Percentiles rank a stretch among this genome's conserved stretches.
Evolutionary conservation across 106 monocot genomes (phyloP).

Genomic region (Ottelia alismoides): DNA sequence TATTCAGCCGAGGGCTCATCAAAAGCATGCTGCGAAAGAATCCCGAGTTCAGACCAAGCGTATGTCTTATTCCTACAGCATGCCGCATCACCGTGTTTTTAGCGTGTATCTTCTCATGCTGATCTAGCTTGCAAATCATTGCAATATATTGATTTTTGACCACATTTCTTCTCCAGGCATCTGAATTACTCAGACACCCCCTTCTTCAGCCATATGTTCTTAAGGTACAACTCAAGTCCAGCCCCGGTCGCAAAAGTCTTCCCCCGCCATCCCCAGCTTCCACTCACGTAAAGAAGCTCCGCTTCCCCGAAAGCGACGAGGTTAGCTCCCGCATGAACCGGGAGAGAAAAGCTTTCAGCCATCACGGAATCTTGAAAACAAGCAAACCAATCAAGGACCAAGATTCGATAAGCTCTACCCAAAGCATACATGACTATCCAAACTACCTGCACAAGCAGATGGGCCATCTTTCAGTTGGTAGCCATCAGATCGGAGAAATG

Average conservation of each 20-base stretch:
- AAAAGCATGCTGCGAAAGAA: slow-evolving; percentile 96
- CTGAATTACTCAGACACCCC: slow-evolving; percentile 68
- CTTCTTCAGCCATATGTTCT: slow-evolving; percentile 74
- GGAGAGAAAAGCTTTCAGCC: slow-evolving; percentile 33
- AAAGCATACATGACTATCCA: slow-evolving; percentile 40
- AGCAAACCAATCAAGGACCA: slow-evolving; percentile 18
- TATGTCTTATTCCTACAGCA: too few species aligned
- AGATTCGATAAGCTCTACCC: slow-evolving; percentile 36
- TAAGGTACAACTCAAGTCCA: slow-evolving; percentile 40
- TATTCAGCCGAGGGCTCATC: slow-evolving; percentile 80
- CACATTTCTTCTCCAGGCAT: slow-evolving; percentile 30
- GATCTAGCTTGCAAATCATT: background rate
- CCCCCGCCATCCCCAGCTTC: slow-evolving; percentile 11
- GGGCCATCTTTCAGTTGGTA: slow-evolving; percentile 33
- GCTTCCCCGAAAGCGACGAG: slow-evolving; percentile 30
- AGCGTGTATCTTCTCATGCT: too few species aligned
- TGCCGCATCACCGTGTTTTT: too few species aligned
- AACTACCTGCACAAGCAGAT: slow-evolving; percentile 21
- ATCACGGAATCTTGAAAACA: slow-evolving; percentile 34
- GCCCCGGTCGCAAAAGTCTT: slow-evolving; percentile 25
- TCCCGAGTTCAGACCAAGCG: slow-evolving; percentile 93
- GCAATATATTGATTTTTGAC: background rate
- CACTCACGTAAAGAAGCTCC: slow-evolving; percentile 31
- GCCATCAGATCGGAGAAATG: slow-evolving; percentile 29
- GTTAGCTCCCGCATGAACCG: slow-evolving; percentile 20